These are phyloP conservation scores for Coelastrella sp. DNA, from an alignment of 139 green algal genomes.

Conservation along the genomic window DNA sequence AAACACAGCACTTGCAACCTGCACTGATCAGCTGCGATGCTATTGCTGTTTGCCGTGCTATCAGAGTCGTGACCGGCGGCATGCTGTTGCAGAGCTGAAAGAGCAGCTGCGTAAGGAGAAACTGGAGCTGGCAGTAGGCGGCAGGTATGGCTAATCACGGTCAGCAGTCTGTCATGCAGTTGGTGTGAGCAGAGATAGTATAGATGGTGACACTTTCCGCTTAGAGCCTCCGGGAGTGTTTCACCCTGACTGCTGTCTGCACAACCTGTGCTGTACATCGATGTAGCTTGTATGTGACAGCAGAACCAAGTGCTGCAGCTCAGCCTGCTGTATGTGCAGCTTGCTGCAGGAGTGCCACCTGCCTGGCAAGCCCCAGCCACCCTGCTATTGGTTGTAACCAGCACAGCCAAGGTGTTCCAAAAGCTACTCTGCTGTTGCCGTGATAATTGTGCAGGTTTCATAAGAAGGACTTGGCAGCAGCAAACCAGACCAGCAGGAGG, in stretches of 20 bases:
- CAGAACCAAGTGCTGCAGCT: too few species aligned
- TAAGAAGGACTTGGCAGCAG: slow-evolving; percentile 48
- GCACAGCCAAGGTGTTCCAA: neutral
- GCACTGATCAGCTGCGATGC: too few species aligned
- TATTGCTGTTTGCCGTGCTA: neutral
- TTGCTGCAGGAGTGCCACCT: neutral
- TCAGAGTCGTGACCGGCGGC: slow-evolving; percentile 68
- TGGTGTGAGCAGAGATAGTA: too few species aligned
- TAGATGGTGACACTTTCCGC: too few species aligned
- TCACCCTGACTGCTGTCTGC: too few species aligned
- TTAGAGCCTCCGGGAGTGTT: too few species aligned
- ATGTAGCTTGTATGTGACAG: too few species aligned
- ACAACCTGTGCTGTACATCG: too few species aligned
- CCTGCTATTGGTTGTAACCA: too few species aligned
- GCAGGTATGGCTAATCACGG: slow-evolving; percentile 42
- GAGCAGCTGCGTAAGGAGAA: slow-evolving; percentile 76
- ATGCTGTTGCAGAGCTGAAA: slow-evolving; percentile 68
- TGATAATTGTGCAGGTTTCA: neutral
- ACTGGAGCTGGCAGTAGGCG: slow-evolving; percentile 60
- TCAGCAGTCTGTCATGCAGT: too few species aligned
- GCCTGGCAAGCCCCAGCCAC: neutral
- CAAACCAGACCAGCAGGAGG: slow-evolving; percentile 61
- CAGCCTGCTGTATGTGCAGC: too few species aligned
- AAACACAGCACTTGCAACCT: too few species aligned
- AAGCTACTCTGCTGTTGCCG: neutral